phyloP scores from a whole-genome alignment of 768 basidiomycete genomes.

The Rhodotorula sphaerocarpa region DNA sequence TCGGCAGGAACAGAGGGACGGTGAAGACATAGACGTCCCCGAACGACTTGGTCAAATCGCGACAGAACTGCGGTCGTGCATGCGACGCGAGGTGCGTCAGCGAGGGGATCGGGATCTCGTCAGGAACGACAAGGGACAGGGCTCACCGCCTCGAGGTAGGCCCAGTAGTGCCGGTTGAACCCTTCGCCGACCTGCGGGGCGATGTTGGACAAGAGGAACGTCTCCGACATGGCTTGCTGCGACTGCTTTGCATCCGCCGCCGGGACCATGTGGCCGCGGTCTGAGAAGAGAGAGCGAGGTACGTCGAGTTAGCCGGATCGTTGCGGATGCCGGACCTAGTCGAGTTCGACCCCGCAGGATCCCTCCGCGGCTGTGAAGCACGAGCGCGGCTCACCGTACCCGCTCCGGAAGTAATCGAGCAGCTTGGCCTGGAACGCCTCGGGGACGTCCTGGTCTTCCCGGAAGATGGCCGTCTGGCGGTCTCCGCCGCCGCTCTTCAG shows the following conservation, averaged over 20 bases:
- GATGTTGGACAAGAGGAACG: conserved; percentile 87
- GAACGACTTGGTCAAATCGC: conserved; percentile 75
- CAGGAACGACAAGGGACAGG: not conserved
- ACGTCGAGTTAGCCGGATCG: not conserved
- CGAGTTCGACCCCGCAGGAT: too few relatives aligned
- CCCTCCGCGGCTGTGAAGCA: not conserved
- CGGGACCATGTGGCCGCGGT: conserved; percentile 84
- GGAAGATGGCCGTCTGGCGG: conserved; percentile 66
- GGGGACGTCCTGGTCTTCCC: conserved; percentile 74
- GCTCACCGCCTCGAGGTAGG: conserved; percentile 31
- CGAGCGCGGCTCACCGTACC: not conserved
- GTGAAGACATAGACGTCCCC: conserved; percentile 97
- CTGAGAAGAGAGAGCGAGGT: conserved; percentile 40
- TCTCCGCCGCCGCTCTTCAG: conserved; percentile 63
- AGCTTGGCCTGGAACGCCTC: conserved; percentile 37
- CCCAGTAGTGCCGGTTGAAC: conserved; percentile 77
- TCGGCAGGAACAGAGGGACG: conserved; percentile 81
- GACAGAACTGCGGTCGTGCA: conserved; percentile 96
- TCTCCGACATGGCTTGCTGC: conserved; percentile 89
- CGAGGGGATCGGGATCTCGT: not conserved
- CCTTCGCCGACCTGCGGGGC: conserved; percentile 97
- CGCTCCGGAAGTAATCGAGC: conserved; percentile 27
- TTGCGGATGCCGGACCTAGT: too few relatives aligned
- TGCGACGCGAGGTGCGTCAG: not conserved
- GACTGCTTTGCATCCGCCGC: conserved; percentile 69